phyloP scores from a whole-genome alignment of 768 basidiomycete genomes.

The Boletus rubropictus region DNA sequence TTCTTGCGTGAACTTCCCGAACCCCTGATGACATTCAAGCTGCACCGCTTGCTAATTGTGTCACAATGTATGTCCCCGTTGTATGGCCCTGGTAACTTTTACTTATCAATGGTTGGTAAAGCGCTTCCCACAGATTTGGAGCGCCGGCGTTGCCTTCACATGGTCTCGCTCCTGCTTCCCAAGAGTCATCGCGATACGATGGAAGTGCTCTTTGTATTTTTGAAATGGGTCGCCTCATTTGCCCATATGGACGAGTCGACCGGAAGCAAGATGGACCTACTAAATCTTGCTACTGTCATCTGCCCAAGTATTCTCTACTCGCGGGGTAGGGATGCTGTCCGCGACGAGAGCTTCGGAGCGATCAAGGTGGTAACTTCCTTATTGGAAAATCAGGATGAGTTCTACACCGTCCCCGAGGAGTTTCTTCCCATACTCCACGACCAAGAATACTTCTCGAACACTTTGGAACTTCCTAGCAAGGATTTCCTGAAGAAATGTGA shows the following conservation, averaged over 20 bases:
- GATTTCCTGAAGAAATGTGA: slow-evolving; percentile 96
- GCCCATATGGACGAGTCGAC: slow-evolving; percentile 97
- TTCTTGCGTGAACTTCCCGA: slow-evolving; percentile 96
- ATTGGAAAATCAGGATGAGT: slow-evolving; percentile 91
- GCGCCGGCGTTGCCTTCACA: slow-evolving; percentile 76
- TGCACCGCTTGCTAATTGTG: slow-evolving; percentile 83
- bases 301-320: slow-evolving; percentile 97
- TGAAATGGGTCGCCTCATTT: slow-evolving; percentile 99
- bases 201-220: slow-evolving; percentile 96
- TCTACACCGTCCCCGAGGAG: slow-evolving; percentile 91
- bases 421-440: slow-evolving; percentile 82
- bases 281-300: slow-evolving; percentile 94
- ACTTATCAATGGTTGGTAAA: slow-evolving; percentile 11
- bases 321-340: slow-evolving; percentile 73
- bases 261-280: slow-evolving; percentile 96
- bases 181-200: slow-evolving; percentile 94
- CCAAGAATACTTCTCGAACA: slow-evolving; percentile 86
- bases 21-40: slow-evolving; percentile 89
- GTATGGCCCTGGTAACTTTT: not conserved
- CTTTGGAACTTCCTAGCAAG: slow-evolving; percentile 84
- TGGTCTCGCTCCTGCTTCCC: slow-evolving; percentile 81
- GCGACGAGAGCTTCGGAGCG: slow-evolving; percentile 88
- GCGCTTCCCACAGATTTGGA: slow-evolving; percentile 77
- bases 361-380: slow-evolving; percentile 82
- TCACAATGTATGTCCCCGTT: slow-evolving; percentile 66